phyloP scores from a whole-genome alignment of 345 rosid species.

The Eucalyptus albens region DNA sequence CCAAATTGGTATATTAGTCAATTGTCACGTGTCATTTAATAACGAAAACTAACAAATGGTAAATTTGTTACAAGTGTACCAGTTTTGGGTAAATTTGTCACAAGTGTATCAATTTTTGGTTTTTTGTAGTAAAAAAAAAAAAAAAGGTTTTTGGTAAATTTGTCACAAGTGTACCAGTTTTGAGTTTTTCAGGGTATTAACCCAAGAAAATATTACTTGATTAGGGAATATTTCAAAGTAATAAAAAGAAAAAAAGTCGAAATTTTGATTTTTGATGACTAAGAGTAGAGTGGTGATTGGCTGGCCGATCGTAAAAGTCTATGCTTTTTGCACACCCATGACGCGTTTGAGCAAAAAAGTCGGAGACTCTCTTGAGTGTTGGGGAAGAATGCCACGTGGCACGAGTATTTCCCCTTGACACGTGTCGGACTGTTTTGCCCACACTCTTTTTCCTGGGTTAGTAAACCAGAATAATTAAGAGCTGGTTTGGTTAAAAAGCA shows the following conservation, averaged over 20 bases:
- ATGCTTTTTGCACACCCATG: not conserved
- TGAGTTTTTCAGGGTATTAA: too few species aligned
- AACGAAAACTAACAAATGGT: too few species aligned
- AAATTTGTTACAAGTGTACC: too few species aligned
- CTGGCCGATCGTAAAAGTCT: not conserved
- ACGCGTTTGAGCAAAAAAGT: not conserved
- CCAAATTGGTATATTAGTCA: too few species aligned
- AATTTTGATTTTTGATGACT: not conserved
- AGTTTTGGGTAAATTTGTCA: too few species aligned
- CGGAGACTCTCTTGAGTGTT: not conserved
- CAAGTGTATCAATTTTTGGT: too few species aligned
- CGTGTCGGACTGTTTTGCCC: not conserved
- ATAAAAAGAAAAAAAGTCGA: not conserved
- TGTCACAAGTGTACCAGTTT: too few species aligned
- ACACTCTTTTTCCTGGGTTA: accelerated
- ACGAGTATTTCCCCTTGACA: not conserved
- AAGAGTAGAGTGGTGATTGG: not conserved
- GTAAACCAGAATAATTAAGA: not conserved
- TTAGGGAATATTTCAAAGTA: not conserved
- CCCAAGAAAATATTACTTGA: not conserved
- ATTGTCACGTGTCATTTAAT: too few species aligned
- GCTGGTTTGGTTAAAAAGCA: not conserved
- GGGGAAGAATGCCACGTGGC: not conserved
- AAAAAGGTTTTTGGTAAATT: too few species aligned
- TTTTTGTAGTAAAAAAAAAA: too few species aligned